phyloP scores from a whole-genome alignment of 257 asterid genomes.

The Solanum ossicruentum region DNA sequence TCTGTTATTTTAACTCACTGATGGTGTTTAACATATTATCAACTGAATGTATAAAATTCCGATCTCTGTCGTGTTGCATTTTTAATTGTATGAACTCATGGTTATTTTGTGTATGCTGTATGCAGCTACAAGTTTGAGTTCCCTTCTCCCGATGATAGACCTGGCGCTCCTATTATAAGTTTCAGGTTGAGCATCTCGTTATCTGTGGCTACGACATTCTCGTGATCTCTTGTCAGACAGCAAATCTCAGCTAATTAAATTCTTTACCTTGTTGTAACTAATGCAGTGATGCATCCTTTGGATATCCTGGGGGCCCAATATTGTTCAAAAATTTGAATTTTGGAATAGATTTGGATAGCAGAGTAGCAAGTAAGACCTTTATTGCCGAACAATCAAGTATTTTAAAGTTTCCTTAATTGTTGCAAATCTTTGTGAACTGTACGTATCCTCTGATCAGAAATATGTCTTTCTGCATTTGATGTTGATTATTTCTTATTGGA shows the following conservation, averaged over 20 bases:
- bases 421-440: not conserved
- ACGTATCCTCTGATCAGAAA: not conserved
- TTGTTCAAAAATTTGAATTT: slow-evolving; percentile 86
- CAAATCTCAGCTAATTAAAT: not conserved
- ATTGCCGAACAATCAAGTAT: not conserved
- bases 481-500: not conserved
- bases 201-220: not conserved
- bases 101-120: slow-evolving; percentile 2
- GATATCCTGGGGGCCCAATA: slow-evolving; percentile 87
- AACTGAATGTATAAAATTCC: not conserved
- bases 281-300: slow-evolving; percentile 98
- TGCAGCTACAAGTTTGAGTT: slow-evolving; percentile 96
- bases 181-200: slow-evolving; percentile 50
- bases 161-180: slow-evolving; percentile 95
- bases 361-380: slow-evolving; percentile 77
- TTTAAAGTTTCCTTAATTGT: not conserved
- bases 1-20: not conserved
- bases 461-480: not conserved
- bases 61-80: not conserved
- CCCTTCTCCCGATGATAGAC: slow-evolving; percentile 98
- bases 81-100: not conserved
- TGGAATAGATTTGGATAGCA: slow-evolving; percentile 96
- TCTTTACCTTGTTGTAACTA: slow-evolving; percentile 4
- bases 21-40: not conserved
- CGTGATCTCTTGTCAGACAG: not conserved